Percentiles rank a stretch among this genome's conserved stretches.
Evolutionary conservation across 2,329 filamentous ascomycete species (phyloP).

Genomic region (Ramularia collo-cygni): DNA sequence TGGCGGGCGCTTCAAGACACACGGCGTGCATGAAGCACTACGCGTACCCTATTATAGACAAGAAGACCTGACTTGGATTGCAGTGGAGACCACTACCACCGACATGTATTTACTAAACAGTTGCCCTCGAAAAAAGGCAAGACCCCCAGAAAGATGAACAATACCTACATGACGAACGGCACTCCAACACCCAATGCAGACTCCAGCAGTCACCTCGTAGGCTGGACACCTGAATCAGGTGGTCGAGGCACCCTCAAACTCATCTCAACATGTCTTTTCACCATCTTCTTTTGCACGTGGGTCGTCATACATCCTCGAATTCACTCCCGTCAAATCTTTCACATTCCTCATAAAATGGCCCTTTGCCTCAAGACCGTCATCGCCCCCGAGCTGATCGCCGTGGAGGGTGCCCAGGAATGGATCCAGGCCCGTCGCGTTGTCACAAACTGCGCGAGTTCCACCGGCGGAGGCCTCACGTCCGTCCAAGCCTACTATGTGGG

Average conservation of each 20-base stretch:
- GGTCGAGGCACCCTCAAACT: slow-evolving; percentile 31
- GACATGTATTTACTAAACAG: too few species aligned
- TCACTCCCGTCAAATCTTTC: slow-evolving; percentile 16
- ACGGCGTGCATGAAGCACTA: too few species aligned
- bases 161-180: too few species aligned
- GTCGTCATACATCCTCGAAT: slow-evolving; percentile 32
- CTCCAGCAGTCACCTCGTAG: slow-evolving; percentile 15
- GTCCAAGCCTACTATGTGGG: slow-evolving; percentile 31
- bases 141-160: too few species aligned
- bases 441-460: slow-evolving; percentile 20
- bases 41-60: too few species aligned
- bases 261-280: slow-evolving; percentile 27
- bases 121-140: too few species aligned
- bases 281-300: slow-evolving; percentile 33
- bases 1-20: too few species aligned
- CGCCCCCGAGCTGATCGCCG: slow-evolving; percentile 32
- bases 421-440: slow-evolving; percentile 28
- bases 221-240: slow-evolving; percentile 27
- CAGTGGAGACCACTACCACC: too few species aligned
- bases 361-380: slow-evolving; percentile 29
- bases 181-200: neutral
- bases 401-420: slow-evolving; percentile 33
- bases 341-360: slow-evolving; percentile 23
- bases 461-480: slow-evolving; percentile 22
- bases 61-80: too few species aligned